A percentile compares a stretch with the other conserved stretches of the same genome.
Conservation (phyloP, 192 early-diverging fungal genomes). For the Podila minutissima region DNA sequence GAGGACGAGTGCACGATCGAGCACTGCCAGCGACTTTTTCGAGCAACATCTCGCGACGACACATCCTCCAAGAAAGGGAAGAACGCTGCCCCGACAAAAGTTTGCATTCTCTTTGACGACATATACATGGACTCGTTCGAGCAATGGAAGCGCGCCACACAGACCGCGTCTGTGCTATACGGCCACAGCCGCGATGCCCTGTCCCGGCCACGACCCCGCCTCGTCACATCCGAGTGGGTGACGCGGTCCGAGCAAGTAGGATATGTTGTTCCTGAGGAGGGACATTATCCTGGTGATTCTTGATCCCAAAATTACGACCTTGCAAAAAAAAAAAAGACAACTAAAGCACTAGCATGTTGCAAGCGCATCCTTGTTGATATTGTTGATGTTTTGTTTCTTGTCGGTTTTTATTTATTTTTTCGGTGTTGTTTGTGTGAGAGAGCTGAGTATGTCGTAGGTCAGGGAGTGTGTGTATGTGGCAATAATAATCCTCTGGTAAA, state of each 20-base stretch:
- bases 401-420: background rate
- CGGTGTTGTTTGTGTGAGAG: background rate
- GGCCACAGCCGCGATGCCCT: conserved; percentile 15
- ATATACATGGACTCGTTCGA: conserved; percentile 34
- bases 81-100: conserved; percentile 12
- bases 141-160: conserved; percentile 30
- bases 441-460: background rate
- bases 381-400: background rate
- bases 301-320: background rate
- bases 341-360: no score
- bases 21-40: conserved; percentile 22
- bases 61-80: background rate
- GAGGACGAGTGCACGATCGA: conserved; percentile 36
- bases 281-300: conserved; percentile 13
- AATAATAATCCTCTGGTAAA: background rate
- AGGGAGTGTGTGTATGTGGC: no score
- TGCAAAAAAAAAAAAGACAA: no score
- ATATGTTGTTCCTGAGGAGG: conserved; percentile 34
- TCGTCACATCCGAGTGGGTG: conserved; percentile 43
- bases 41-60: background rate
- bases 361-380: background rate
- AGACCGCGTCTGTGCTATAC: conserved; percentile 7
- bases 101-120: conserved; percentile 32
- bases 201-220: conserved; percentile 20
- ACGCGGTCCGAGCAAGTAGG: conserved; percentile 21